Evolutionary conservation across 1,284 basidiomycete genomes (phyloP), one percentile per base, ranked within the genome.

Genomic region (Neonothopanus nambi): DNA sequence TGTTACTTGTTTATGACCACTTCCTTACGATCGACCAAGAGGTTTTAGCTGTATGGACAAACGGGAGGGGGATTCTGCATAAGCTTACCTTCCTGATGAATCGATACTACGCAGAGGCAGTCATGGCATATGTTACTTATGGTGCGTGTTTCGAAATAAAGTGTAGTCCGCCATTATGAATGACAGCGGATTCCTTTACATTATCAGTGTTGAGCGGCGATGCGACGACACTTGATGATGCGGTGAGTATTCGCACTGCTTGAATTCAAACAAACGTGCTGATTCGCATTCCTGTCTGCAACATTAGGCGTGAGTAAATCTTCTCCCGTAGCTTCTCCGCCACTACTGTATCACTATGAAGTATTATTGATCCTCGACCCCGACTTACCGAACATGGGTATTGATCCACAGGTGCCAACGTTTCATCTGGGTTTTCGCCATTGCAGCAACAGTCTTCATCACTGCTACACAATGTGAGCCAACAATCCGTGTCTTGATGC

Each of bases 341-440:
- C n/a, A n/a, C n/a, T n/a, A n/a, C n/a, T n/a, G n/a, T n/a, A n/a
- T n/a, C n/a, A n/a, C n/a, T n/a, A n/a, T n/a, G n/a, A n/a, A n/a
- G n/a, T n/a, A n/a, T n/a, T n/a, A n/a, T n/a, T n/a, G n/a, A n/a
- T n/a, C n/a, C n/a, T n/a, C n/a, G n/a, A n/a, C n/a, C n/a, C n/a
- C n/a, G n/a, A n/a, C n/a, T n/a, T n/a, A n/a, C n/a, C n/a, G n/a
- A n/a, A n/a, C n/a, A 18, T n/a, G n/a, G n/a, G n/a, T n/a, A n/a
- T n/a, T n/a, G n/a, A n/a, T n/a, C n/a, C n/a, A n/a, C n/a, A 55
- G 53, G 17, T 55, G 53, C 36, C 39, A 36, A 30, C 20, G 36
- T 24, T 49, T 50, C 15, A 37, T 50, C 36, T 55, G 53, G 53
- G 28, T 55, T 11, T 55, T 55, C 24, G 48, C 48, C 20, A 21